Evolutionary conservation across 371 early-diverging fungal species (phyloP), one percentile per base, ranked within the genome.

Genomic region (Mucor indicus): DNA sequence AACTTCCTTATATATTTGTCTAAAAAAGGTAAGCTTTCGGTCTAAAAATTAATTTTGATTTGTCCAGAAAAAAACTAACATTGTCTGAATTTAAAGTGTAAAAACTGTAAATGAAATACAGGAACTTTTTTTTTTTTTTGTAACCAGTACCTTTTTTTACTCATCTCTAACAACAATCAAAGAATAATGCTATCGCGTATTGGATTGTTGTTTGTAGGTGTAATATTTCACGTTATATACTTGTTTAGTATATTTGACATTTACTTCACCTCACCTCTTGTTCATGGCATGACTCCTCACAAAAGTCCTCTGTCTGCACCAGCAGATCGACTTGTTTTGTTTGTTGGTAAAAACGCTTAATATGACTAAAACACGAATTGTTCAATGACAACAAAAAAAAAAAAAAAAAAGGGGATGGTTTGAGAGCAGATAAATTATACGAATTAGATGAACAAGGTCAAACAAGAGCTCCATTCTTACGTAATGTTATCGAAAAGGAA

Each of bases 201-300:
- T 61, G 69, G 60, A 40, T 51, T 83, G 48, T 71, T 91, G 52
- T 46, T 85, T 46, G 61, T 95, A 38, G 94, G 96, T 24, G 83
- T 95, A 32, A 63, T 94, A 41, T 97, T 95, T 75, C 98, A 97
- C 72, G 61, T 89, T 42, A 73, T 90, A 48, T 97, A 94, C 64
- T 72, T 91, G 39, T 79, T 76, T 63, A 90, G 90, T 62, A 96
- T 97, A 53, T 97, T 97, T 64, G 98, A 97, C 71, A 96, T 97
- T 61, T 97, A 97, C 79, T 97, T 97, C 66, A 88, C 86, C 17
- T 91, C 96, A n/a, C 98, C 98, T 32, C 73, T 97, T 17, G 95
- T 97, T 38, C 95, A 95, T 81, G 96, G 96, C 48, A 95, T 95
- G 96, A 79, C 77, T 6, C 92, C 88, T 31, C 82, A 88, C 52